These are phyloP conservation scores for Colletotrichum liaoningense DNA, from an alignment of 2,329 filamentous ascomycete species.

Conservation along the genomic window DNA sequence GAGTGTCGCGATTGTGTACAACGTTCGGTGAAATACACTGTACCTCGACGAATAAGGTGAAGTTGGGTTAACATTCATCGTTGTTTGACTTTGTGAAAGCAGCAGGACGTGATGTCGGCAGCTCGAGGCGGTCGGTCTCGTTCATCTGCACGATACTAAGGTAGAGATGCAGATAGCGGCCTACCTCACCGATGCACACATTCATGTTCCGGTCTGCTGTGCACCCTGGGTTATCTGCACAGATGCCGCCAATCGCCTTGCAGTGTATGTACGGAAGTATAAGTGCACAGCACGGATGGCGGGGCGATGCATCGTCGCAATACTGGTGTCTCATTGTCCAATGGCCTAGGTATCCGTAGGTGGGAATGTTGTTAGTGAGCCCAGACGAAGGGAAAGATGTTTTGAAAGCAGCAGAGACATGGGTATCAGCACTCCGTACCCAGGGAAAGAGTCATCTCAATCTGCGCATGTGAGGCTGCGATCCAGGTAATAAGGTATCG, in stretches of 20 bases:
- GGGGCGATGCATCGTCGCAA: constrained; percentile 9
- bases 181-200: too few species aligned
- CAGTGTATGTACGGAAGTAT: too few species aligned
- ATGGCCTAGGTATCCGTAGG: not conserved
- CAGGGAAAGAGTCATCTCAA: not conserved
- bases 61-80: not conserved
- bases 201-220: too few species aligned
- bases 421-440: not conserved
- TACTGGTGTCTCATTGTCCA: constrained; percentile 22
- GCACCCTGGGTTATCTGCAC: too few species aligned
- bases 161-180: not conserved
- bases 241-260: too few species aligned
- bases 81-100: not conserved
- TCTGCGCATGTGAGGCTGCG: not conserved
- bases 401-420: not conserved
- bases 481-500: not conserved
- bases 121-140: not conserved
- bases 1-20: not conserved
- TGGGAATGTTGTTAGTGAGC: not conserved
- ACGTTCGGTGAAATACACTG: not conserved
- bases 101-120: not conserved
- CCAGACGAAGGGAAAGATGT: not conserved
- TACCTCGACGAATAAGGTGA: not conserved
- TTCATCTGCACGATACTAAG: not conserved
- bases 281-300: not conserved